Conservation (phyloP, 1,139 yeast species). For the Suhomyces chickasaworum region DNA sequence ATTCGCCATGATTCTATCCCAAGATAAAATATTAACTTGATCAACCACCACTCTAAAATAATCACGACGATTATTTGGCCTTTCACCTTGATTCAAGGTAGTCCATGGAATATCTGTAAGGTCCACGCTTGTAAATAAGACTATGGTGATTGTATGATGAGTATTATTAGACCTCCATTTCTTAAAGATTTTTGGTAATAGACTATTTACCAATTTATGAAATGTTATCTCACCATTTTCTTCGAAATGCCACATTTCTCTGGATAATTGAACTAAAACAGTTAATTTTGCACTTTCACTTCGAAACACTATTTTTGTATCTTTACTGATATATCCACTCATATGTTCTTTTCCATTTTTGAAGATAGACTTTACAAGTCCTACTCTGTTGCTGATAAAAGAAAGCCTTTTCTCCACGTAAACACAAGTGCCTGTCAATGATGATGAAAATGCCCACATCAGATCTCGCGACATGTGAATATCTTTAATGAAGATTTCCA, state of each 20-base stretch:
- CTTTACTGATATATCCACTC: slow-evolving; percentile 65
- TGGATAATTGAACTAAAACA: slow-evolving; percentile 82
- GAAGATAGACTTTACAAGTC: slow-evolving; percentile 67
- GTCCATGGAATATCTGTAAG: slow-evolving; percentile 58
- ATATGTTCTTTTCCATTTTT: slow-evolving; percentile 67
- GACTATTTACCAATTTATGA: slow-evolving; percentile 85
- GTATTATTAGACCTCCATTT: slow-evolving; percentile 86
- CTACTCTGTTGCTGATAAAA: slow-evolving; percentile 60
- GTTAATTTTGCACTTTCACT: slow-evolving; percentile 87
- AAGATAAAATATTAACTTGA: slow-evolving; percentile 80
- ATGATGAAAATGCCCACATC: slow-evolving; percentile 83
- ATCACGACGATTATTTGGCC: slow-evolving; percentile 69
- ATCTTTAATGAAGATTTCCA: slow-evolving; percentile 82
- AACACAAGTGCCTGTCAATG: slow-evolving; percentile 63
- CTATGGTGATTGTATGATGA: slow-evolving; percentile 89
- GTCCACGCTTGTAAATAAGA: slow-evolving; percentile 82
- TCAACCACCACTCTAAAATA: slow-evolving; percentile 94
- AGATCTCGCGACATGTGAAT: slow-evolving; percentile 84
- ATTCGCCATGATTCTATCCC: slow-evolving; percentile 92
- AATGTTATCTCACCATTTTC: slow-evolving; percentile 94
- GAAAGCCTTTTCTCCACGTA: slow-evolving; percentile 66
- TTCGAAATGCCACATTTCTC: slow-evolving; percentile 98
- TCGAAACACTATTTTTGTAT: slow-evolving; percentile 80
- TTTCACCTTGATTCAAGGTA: slow-evolving; percentile 68
- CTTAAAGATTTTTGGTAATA: slow-evolving; percentile 86